Conservation (phyloP, 164 flowering plant species). For the Stephania yunnanensis region DNA sequence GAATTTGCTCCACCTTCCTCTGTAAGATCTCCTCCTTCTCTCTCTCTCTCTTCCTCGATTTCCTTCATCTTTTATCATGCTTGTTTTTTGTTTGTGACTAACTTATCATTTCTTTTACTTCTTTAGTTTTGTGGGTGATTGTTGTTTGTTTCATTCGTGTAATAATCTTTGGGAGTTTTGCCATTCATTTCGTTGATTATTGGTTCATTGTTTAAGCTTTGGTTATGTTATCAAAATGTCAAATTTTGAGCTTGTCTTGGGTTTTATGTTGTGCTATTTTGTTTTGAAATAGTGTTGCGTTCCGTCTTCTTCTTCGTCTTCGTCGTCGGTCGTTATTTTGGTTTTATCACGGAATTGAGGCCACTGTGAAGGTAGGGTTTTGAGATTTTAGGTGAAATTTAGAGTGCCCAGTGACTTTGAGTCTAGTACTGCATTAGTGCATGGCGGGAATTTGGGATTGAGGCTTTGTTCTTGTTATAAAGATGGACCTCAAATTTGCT, state of each 20-base stretch:
- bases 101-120: background rate
- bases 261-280: background rate
- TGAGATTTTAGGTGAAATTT: no score
- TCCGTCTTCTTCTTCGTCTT: no score
- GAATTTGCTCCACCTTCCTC: slow-evolving; percentile 12
- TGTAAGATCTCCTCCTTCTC: slow-evolving; percentile 12
- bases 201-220: background rate
- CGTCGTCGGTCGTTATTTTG: background rate
- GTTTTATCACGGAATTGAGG: no score
- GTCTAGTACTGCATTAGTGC: no score
- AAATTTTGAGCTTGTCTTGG: background rate
- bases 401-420: no score
- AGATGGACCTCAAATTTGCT: background rate
- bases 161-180: background rate
- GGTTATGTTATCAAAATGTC: background rate
- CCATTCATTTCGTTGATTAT: background rate
- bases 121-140: background rate
- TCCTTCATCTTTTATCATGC: background rate
- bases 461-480: no score
- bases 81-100: background rate
- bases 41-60: background rate
- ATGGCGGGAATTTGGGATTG: no score
- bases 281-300: background rate
- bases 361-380: no score
- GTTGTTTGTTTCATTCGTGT: no score